Conservation (phyloP, 2,329 filamentous ascomycete genomes). For the Colletotrichum nymphaeae region DNA sequence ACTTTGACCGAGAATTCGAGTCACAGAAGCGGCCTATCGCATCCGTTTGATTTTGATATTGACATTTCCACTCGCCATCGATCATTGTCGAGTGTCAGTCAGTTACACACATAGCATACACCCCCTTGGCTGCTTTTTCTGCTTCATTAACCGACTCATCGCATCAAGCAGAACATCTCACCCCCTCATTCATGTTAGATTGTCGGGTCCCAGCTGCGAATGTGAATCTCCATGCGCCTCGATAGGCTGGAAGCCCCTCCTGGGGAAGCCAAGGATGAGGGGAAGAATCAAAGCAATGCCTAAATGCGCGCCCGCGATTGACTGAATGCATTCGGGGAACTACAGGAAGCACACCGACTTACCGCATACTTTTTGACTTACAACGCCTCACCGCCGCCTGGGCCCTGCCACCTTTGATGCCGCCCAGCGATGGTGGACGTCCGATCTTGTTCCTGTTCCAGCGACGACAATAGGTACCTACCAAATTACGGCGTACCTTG, state of each 20-base stretch:
- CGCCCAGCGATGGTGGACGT: conserved; percentile 15
- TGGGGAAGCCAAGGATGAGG: background rate
- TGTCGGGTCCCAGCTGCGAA: background rate
- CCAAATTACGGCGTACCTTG: too few species aligned
- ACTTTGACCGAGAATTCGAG: conserved; percentile 19
- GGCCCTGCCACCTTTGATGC: conserved; percentile 1
- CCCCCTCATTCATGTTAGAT: background rate
- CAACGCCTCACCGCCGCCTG: conserved; percentile 16
- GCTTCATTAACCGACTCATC: too few species aligned
- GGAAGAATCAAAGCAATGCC: background rate
- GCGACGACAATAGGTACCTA: background rate
- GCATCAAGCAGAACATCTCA: background rate
- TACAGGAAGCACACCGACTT: background rate
- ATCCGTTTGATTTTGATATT: conserved; percentile 10
- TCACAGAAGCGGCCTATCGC: conserved; percentile 10
- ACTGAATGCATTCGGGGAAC: conserved; percentile 7
- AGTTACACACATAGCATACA: background rate
- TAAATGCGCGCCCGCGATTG: background rate
- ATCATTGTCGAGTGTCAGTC: background rate
- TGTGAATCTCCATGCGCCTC: background rate
- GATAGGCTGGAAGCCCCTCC: background rate
- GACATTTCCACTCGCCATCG: background rate
- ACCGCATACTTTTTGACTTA: background rate
- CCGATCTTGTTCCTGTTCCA: background rate
- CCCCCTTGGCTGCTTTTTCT: background rate